phyloP scores from a whole-genome alignment of 2,329 filamentous ascomycete species.

The Cladophialophora immunda region DNA sequence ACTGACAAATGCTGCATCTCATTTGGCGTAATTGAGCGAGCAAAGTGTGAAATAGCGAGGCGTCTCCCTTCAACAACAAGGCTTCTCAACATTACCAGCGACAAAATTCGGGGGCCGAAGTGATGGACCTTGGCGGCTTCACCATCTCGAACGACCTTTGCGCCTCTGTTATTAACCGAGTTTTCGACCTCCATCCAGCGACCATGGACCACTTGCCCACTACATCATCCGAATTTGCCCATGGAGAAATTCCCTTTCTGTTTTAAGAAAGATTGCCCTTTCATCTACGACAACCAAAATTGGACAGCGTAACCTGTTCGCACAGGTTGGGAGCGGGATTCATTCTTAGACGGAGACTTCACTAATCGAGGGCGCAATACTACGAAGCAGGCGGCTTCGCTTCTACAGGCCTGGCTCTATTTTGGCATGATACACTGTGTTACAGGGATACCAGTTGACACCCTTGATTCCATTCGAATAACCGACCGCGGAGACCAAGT shows the following conservation, averaged over 20 bases:
- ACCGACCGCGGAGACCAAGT: background rate
- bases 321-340: background rate
- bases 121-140: background rate
- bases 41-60: background rate
- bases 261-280: slow-evolving; percentile 10
- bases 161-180: background rate
- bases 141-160: background rate
- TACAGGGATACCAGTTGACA: slow-evolving; percentile 4
- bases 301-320: slow-evolving; percentile 3
- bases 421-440: slow-evolving; percentile 6
- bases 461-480: background rate
- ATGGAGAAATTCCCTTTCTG: background rate
- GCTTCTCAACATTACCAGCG: background rate
- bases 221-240: background rate
- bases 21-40: background rate
- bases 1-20: background rate
- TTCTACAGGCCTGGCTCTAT: slow-evolving; percentile 16
- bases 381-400: slow-evolving; percentile 8
- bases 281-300: slow-evolving; percentile 5
- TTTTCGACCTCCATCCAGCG: background rate
- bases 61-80: background rate
- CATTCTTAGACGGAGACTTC: slow-evolving; percentile 9
- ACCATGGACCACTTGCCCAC: slow-evolving; percentile 8
- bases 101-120: background rate
- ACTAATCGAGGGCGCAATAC: slow-evolving; percentile 7